Evolutionary conservation across 352 stramenopile species (phyloP), one percentile per base, ranked within the genome.

Genomic region (Phytopythium oedochilum): DNA sequence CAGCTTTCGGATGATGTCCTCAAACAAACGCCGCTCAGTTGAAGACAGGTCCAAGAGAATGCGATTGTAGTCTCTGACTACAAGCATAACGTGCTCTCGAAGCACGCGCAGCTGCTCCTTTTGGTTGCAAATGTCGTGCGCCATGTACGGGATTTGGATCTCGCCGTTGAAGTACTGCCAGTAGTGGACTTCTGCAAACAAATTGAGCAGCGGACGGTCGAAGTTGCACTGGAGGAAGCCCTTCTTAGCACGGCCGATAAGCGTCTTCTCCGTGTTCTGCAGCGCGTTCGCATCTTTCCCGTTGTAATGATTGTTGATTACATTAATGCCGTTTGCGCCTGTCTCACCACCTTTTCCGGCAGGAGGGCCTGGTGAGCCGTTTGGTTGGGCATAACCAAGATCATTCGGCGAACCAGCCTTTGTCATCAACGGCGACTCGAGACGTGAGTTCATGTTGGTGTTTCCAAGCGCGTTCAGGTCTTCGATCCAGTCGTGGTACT

Each of bases 51-150:
- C 86, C n/a, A 95, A 58, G 22, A 98, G 68, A 50, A 98, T 98
- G 20, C 84, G 80, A 63, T 98, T 98, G 69, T 98, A 98, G 43
- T 97, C 93, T 3, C 91, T 82, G 11, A 98, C 92, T 22, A 98
- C 88, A 0, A 97, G 78, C 88, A 98, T 97, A 5, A 98, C 92
- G 43, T 98, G 86, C 55, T 98, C 94, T 15, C 91, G 73, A 36
- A 97, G 68, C 20, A 97, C 74, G 7, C 92, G 86, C 2, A 98
- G 63, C 46, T 97, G 88, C 54, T 96, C 86, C 61, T 94, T 92
- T 57, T 97, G 88, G 58, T 97, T 98, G 60, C 86, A 98, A 45
- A 98, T 97, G 55, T 98, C 94, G 53, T 97, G 90, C 3, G 94
- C 94, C 60, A 96, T 88, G 70, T 98, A 98, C 22, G 94, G 94